Evolutionary conservation across 1,284 basidiomycete species (phyloP).

Genomic region (Rhodofomes roseus): DNA sequence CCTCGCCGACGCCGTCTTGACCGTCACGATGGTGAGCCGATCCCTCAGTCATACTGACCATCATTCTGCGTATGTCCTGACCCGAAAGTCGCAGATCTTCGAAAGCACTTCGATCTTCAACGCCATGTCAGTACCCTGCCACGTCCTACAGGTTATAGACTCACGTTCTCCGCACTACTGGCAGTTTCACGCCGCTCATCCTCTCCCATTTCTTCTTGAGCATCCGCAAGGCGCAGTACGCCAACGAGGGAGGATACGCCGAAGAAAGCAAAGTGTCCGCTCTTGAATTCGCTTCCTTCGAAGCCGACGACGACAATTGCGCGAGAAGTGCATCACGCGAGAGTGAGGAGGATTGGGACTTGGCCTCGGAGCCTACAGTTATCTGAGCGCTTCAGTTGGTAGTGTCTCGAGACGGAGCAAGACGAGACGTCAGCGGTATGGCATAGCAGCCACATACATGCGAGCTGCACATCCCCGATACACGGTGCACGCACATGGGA

Average conservation of each 20-base stretch:
- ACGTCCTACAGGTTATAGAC: background rate
- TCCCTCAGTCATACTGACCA: background rate
- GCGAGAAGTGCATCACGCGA: no score
- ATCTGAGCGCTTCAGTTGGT: no score
- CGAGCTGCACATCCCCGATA: no score
- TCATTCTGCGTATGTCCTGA: background rate
- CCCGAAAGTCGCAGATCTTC: background rate
- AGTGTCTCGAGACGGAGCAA: background rate
- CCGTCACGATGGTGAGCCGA: background rate
- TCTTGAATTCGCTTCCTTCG: background rate
- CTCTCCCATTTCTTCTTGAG: background rate
- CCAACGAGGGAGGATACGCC: background rate
- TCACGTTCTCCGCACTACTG: background rate
- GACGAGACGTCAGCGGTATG: background rate
- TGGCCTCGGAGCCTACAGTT: no score
- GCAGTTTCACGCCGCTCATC: background rate
- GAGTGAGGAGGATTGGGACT: no score
- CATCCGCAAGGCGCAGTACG: background rate
- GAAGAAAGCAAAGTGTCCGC: background rate
- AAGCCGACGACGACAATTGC: no score
- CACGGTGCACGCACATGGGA: background rate
- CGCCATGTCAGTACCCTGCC: background rate
- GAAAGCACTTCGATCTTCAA: background rate
- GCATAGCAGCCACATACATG: no score
- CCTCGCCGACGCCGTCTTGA: background rate